Conservation (phyloP, 2,329 filamentous ascomycete species). For the Hawksworthiomyces lignivorus region DNA sequence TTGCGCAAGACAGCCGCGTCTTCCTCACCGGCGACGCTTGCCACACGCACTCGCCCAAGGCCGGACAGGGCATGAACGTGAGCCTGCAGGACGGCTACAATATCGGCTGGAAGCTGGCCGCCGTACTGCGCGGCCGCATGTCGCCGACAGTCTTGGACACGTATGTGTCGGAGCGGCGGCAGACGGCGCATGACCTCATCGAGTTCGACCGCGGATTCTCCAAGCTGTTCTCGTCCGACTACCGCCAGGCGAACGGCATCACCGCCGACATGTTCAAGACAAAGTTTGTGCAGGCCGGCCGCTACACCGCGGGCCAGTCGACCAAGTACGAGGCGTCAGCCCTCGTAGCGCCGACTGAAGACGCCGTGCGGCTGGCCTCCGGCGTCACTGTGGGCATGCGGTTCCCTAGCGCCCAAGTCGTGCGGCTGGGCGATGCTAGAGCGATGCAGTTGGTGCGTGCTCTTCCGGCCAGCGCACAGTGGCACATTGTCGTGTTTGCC, state of each 20-base stretch:
- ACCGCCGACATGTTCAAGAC: slow-evolving; percentile 44
- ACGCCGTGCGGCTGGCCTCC: too few relatives aligned
- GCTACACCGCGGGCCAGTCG: slow-evolving; percentile 54
- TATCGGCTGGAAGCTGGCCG: slow-evolving; percentile 50
- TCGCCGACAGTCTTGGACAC: slow-evolving; percentile 38
- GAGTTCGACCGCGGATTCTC: slow-evolving; percentile 51
- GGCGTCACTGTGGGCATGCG: slow-evolving; percentile 40
- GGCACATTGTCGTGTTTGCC: slow-evolving; percentile 46
- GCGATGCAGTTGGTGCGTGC: slow-evolving; percentile 45
- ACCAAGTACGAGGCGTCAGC: slow-evolving; percentile 44
- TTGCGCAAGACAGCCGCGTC: slow-evolving; percentile 52
- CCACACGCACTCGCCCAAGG: slow-evolving; percentile 59
- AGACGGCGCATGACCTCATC: slow-evolving; percentile 49
- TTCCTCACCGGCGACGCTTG: slow-evolving; percentile 58
- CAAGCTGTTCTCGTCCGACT: slow-evolving; percentile 42
- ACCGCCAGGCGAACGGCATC: slow-evolving; percentile 27
- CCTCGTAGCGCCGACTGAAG: too few relatives aligned
- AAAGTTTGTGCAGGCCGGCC: slow-evolving; percentile 48
- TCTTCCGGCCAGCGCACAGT: slow-evolving; percentile 35
- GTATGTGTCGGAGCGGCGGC: slow-evolving; percentile 44
- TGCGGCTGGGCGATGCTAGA: slow-evolving; percentile 52
- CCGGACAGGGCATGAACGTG: slow-evolving; percentile 55
- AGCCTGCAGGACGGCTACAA: slow-evolving; percentile 55
- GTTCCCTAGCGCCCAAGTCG: slow-evolving; percentile 50
- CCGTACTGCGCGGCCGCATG: slow-evolving; percentile 37